A percentile compares a stretch with the other conserved stretches of the same genome.
These are phyloP conservation scores for Jatropha multifida DNA, from an alignment of 441 rosid species.

Conservation along the genomic window DNA sequence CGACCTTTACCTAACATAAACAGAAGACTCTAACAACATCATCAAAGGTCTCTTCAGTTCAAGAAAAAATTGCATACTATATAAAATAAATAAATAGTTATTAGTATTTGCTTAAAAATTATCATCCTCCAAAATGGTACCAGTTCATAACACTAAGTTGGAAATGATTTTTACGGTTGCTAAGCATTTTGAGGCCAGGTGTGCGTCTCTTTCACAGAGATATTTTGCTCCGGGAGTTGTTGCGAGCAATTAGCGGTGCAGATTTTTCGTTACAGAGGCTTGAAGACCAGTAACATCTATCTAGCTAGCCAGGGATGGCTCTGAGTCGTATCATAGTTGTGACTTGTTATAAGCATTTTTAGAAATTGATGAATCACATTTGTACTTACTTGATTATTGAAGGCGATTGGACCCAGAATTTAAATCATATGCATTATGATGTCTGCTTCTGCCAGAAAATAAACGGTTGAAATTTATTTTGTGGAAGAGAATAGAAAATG, in stretches of 20 bases:
- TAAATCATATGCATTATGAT: background rate
- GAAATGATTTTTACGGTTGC: background rate
- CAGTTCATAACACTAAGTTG: background rate
- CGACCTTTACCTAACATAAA: background rate
- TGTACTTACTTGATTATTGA: slow-evolving; percentile 12
- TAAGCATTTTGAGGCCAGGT: background rate
- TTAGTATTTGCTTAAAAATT: background rate
- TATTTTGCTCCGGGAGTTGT: background rate
- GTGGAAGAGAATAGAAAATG: background rate
- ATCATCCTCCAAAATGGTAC: background rate
- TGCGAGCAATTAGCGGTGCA: slow-evolving; percentile 13
- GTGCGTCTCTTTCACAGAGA: slow-evolving; percentile 3
- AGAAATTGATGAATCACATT: background rate
- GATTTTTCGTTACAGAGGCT: background rate
- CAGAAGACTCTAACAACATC: background rate
- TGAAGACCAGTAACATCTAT: background rate
- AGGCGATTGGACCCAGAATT: background rate
- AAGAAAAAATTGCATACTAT: too few relatives aligned
- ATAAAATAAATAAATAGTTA: too few relatives aligned
- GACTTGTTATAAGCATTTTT: too few relatives aligned
- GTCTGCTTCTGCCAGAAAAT: slow-evolving; percentile 12
- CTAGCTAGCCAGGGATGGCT: background rate
- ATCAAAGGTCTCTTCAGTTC: background rate
- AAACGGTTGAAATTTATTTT: slow-evolving; percentile 5
- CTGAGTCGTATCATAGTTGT: background rate